Evolutionary conservation across 2,329 filamentous ascomycete genomes (phyloP).

Genomic region (Beauveria medogensis): DNA sequence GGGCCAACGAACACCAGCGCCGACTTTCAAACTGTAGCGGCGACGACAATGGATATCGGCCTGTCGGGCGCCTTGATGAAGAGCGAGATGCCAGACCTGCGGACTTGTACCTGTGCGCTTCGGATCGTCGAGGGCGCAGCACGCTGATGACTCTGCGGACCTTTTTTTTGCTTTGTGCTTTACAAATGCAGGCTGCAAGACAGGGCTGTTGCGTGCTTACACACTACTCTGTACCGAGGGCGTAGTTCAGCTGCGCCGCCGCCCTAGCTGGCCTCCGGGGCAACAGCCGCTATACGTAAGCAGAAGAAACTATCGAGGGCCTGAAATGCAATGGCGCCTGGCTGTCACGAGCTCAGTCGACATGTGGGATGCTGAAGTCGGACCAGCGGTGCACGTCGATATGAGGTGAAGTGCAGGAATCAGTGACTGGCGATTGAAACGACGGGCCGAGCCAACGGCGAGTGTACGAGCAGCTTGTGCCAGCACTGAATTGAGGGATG

Average conservation of each 20-base stretch:
- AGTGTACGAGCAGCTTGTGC: not conserved
- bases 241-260: not conserved
- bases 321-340: too few relatives aligned
- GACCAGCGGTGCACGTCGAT: not conserved
- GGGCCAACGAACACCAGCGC: not conserved
- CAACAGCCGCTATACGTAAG: not conserved
- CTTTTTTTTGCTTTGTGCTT: not conserved
- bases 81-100: not conserved
- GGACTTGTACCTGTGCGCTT: not conserved
- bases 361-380: not conserved
- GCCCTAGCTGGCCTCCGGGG: not conserved
- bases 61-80: not conserved
- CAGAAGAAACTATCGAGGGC: not conserved
- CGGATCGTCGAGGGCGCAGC: not conserved
- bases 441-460: not conserved
- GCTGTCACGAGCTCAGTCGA: not conserved
- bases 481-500: not conserved
- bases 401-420: not conserved
- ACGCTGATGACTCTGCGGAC: not conserved
- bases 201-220: not conserved
- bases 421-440: not conserved
- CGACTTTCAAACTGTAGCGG: not conserved
- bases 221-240: not conserved
- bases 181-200: not conserved
- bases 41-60: not conserved